Evolutionary conservation across 164 flowering plant genomes (phyloP).

Genomic region (Vitis rupestris): DNA sequence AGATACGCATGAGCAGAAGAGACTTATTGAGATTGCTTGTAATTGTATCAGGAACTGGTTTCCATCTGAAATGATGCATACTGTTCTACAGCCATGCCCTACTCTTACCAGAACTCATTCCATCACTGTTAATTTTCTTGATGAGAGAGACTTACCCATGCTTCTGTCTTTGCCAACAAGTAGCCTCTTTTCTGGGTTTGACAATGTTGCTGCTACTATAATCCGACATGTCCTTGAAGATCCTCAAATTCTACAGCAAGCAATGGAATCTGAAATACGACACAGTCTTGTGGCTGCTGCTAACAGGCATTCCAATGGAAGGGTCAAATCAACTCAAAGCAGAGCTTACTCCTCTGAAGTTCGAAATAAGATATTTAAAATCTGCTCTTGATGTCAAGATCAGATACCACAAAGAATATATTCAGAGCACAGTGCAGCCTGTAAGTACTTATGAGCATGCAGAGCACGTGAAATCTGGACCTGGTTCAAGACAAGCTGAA

Average conservation of each 20-base stretch:
- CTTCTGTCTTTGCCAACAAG: conserved; percentile 79
- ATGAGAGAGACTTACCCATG: conserved; percentile 71
- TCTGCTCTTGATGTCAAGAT: conserved; percentile 56
- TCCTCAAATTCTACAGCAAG: conserved; percentile 40
- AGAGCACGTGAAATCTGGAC: conserved; percentile 39
- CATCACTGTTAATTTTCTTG: conserved; percentile 74
- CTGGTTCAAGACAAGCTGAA: conserved; percentile 45
- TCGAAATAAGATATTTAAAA: conserved; percentile 41
- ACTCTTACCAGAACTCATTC: conserved; percentile 78
- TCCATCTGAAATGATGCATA: conserved; percentile 91
- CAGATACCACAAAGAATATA: conserved; percentile 51
- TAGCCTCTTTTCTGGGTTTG: conserved; percentile 94
- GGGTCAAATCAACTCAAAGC: conserved; percentile 30
- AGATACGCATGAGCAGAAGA: conserved; percentile 64
- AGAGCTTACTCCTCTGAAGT: conserved; percentile 34
- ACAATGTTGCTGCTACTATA: conserved; percentile 78
- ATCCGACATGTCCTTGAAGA: conserved; percentile 94
- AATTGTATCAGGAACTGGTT: conserved; percentile 63
- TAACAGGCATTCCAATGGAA: neutral
- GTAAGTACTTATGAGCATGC: conserved; percentile 45
- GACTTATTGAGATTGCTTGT: conserved; percentile 84
- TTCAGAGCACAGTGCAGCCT: conserved; percentile 36
- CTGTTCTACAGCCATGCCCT: conserved; percentile 82
- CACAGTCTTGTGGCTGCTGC: too few species aligned
- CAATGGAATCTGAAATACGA: too few species aligned